phyloP scores from a whole-genome alignment of 768 basidiomycete species.

The Rubroboletus pulcherrimus region DNA sequence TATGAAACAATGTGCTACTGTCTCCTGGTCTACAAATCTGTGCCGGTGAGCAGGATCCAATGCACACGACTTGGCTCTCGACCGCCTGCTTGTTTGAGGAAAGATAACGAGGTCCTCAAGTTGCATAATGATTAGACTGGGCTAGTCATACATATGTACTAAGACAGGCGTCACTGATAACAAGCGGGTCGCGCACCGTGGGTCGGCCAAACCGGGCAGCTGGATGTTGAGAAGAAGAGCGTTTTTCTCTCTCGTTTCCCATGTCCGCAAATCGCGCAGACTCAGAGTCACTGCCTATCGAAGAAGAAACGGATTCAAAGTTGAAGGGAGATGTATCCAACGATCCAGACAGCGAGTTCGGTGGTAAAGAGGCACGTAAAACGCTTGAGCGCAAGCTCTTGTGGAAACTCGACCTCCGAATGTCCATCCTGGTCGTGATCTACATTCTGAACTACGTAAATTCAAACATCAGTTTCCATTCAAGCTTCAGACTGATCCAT shows the following conservation, averaged over 20 bases:
- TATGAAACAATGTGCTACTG: too few relatives aligned
- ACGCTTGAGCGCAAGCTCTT: constrained; percentile 51
- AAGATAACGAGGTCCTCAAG: background rate
- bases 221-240: background rate
- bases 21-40: too few relatives aligned
- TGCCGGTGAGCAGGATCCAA: too few relatives aligned
- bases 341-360: constrained; percentile 43
- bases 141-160: background rate
- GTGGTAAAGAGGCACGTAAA: constrained; percentile 42
- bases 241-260: background rate
- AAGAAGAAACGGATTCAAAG: constrained; percentile 2
- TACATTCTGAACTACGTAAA: constrained; percentile 37
- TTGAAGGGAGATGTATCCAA: constrained; percentile 1
- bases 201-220: background rate
- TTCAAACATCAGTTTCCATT: background rate
- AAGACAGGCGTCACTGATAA: background rate
- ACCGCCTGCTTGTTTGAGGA: background rate
- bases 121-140: background rate
- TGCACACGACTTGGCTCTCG: too few relatives aligned
- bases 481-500: background rate
- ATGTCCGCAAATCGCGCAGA: constrained; percentile 12
- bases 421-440: constrained; percentile 47
- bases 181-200: background rate
- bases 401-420: constrained; percentile 52
- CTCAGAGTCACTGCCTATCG: background rate